Conservation (phyloP, 495 filamentous ascomycete genomes). For the Tuber microsphaerosporum region DNA sequence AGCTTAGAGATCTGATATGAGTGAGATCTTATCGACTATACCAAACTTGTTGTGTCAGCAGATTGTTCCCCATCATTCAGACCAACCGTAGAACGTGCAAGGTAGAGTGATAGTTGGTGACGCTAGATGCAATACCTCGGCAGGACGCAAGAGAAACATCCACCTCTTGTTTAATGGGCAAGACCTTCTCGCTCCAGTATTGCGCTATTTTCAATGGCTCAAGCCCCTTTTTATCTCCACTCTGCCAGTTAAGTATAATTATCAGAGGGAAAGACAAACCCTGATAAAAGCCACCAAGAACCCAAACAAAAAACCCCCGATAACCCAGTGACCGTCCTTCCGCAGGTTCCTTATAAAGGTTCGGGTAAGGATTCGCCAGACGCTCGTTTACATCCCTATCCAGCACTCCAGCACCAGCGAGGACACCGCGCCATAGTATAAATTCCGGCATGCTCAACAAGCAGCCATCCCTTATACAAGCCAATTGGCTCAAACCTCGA, state of each 20-base stretch:
- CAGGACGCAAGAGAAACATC: conserved; percentile 40
- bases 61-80: background rate
- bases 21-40: conserved; percentile 44
- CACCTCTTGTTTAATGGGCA: conserved; percentile 44
- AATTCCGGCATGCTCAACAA: conserved; percentile 97
- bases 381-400: too few species aligned
- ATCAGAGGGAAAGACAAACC: too few species aligned
- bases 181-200: conserved; percentile 33
- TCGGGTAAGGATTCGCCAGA: too few species aligned
- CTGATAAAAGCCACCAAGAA: too few species aligned
- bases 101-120: conserved; percentile 7
- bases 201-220: conserved; percentile 35
- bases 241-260: too few species aligned
- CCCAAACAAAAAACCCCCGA: too few species aligned
- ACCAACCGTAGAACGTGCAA: background rate
- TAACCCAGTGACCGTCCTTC: too few species aligned
- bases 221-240: conserved; percentile 24
- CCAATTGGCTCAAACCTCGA: conserved; percentile 85
- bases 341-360: too few species aligned
- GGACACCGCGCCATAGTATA: too few species aligned
- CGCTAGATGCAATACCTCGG: conserved; percentile 42
- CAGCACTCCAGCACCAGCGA: too few species aligned
- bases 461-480: conserved; percentile 84
- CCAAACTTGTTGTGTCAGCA: conserved; percentile 37
- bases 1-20: conserved; percentile 64